phyloP scores from a whole-genome alignment of 2,329 filamentous ascomycete species.

The Berkeleyomyces basicola region DNA sequence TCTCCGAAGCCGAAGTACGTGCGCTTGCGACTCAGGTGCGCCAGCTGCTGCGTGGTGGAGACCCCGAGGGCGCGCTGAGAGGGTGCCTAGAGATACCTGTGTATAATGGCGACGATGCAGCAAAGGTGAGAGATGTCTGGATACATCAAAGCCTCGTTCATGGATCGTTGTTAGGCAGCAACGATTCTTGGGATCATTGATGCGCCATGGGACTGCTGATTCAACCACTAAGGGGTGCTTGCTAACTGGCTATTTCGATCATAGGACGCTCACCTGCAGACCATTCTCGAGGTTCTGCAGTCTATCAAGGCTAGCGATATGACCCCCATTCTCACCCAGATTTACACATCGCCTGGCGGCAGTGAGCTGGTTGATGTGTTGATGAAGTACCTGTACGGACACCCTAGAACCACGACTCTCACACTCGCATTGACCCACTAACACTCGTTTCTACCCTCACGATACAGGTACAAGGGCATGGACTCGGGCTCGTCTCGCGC shows the following conservation, averaged over 20 bases:
- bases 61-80: constrained; percentile 71
- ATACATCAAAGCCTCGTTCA: background rate
- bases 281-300: constrained; percentile 83
- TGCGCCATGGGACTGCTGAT: background rate
- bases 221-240: background rate
- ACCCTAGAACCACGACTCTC: background rate
- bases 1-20: constrained; percentile 63
- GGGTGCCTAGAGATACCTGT: constrained; percentile 75
- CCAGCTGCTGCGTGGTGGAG: constrained; percentile 72
- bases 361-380: constrained; percentile 76
- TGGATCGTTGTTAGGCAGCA: too few relatives aligned
- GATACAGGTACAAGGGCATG: constrained; percentile 77
- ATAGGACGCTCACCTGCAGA: constrained; percentile 72
- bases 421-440: background rate
- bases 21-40: constrained; percentile 65
- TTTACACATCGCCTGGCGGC: constrained; percentile 64
- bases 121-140: constrained; percentile 34
- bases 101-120: constrained; percentile 42
- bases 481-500: constrained; percentile 29
- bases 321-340: constrained; percentile 67
- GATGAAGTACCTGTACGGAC: constrained; percentile 87
- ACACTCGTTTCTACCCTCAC: background rate
- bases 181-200: background rate
- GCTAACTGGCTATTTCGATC: constrained; percentile 14
- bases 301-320: constrained; percentile 95